A percentile compares a stretch with the other conserved stretches of the same genome.
Conservation (phyloP, 768 basidiomycete species). For the Trametes meyenii region DNA sequence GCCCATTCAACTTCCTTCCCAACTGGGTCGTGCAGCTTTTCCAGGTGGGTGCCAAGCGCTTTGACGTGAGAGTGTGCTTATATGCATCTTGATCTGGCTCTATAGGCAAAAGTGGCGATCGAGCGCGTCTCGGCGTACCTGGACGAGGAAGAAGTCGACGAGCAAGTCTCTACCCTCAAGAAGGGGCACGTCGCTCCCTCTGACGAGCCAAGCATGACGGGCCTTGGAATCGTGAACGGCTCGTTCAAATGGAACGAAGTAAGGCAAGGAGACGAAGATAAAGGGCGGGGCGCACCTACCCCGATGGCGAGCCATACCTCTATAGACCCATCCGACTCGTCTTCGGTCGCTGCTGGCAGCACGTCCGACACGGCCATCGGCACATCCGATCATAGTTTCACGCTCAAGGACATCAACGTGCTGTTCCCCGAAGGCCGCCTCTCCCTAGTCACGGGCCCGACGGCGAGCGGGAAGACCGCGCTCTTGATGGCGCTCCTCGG, state of each 20-base stretch:
- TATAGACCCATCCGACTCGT: constrained; percentile 1
- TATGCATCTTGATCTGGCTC: background rate
- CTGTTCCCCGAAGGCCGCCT: constrained; percentile 74
- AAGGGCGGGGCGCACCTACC: constrained; percentile 23
- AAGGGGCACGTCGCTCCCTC: constrained; percentile 30
- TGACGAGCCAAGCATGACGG: constrained; percentile 30
- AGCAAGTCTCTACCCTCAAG: constrained; percentile 62
- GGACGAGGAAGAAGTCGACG: constrained; percentile 62
- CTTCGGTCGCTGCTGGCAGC: constrained; percentile 21
- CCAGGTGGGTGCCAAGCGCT: constrained; percentile 46
- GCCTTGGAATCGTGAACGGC: constrained; percentile 54
- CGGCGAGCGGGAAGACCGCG: constrained; percentile 84
- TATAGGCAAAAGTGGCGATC: constrained; percentile 56
- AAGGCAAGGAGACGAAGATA: constrained; percentile 37
- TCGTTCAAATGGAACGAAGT: constrained; percentile 61
- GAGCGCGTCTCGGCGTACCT: constrained; percentile 64
- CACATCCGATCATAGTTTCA: constrained; percentile 54
- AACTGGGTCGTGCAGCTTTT: constrained; percentile 78
- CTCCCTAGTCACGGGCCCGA: constrained; percentile 75
- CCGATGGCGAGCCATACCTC: constrained; percentile 1
- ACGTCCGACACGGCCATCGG: constrained; percentile 27
- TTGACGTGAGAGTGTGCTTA: background rate
- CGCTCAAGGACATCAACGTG: constrained; percentile 66
- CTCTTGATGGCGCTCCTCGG: constrained; percentile 74
- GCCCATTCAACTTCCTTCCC: constrained; percentile 80